phyloP scores from a whole-genome alignment of 2,329 filamentous ascomycete species.

The Penicillium sclerotiorum region DNA sequence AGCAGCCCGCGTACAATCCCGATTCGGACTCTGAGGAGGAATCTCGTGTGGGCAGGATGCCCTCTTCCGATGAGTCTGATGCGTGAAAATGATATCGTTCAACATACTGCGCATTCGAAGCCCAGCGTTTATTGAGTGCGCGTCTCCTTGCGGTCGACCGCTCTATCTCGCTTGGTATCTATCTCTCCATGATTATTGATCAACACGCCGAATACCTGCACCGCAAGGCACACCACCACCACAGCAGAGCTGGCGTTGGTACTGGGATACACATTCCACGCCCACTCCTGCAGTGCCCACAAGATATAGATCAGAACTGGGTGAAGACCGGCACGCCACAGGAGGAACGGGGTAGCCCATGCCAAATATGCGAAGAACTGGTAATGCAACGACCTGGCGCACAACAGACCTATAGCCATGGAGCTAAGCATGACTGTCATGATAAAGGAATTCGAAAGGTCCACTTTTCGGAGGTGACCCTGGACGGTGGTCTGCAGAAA shows the following conservation, averaged over 20 bases:
- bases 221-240: conserved; percentile 71
- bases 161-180: conserved; percentile 20
- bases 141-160: conserved; percentile 19
- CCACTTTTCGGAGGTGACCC: conserved; percentile 59
- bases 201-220: conserved; percentile 67
- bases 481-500: conserved; percentile 55
- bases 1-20: conserved; percentile 62
- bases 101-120: background rate
- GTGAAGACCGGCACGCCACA: conserved; percentile 76
- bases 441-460: conserved; percentile 71
- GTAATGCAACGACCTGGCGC: conserved; percentile 87
- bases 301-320: conserved; percentile 67
- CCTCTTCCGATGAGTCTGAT: conserved; percentile 77
- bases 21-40: conserved; percentile 72
- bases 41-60: conserved; percentile 81
- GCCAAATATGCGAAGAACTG: conserved; percentile 93
- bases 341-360: conserved; percentile 83
- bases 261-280: conserved; percentile 94
- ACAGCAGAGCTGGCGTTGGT: conserved; percentile 63
- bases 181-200: conserved; percentile 36
- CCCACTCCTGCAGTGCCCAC: conserved; percentile 84
- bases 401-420: conserved; percentile 78
- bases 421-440: conserved; percentile 76
- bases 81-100: conserved; percentile 47
- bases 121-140: conserved; percentile 24